Evolutionary conservation across 495 filamentous ascomycete species (phyloP), one percentile per base, ranked within the genome.

Genomic region (Barbatosphaeria neglecta): DNA sequence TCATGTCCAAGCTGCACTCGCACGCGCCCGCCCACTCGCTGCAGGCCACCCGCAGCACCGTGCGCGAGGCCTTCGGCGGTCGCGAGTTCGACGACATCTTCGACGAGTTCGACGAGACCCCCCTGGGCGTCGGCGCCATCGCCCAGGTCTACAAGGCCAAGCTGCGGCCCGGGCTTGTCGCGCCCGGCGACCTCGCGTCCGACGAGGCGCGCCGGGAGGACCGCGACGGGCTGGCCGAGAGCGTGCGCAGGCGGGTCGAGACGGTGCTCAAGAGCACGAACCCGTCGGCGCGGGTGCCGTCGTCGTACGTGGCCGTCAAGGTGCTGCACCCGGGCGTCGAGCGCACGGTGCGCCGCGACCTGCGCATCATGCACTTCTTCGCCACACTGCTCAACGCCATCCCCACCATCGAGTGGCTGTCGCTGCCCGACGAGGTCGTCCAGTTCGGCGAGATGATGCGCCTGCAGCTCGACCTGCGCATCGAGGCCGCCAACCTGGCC

Each of bases 371-470:
- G 90, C 70, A 68, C 16, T 90, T 95, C 68, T 96, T 99, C 58
- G 93, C 93, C 33, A 70, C 81, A 0, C 54, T 86, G 18, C 77
- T 97, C 46, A 93, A 97, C 61, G 69, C 75, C 6, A 85, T 97
- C 41, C 93, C 93, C 2, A 96, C 90, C 0, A 90, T 99, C 60
- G 85, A 99, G 58, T 99, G 93, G 93, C 72, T 99, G 16, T 95
- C 90, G 2, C 79, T 99, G 27, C 93, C 93, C 1, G 89, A 95
- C 54, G 93, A 99, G 60, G 93, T 95, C 22, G 60, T 70, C 17
- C 89, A 95, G 58, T 99, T 99, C 54, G 90, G 88, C 10, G 83
- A 90, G 57, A 99, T 99, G 93, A 99, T 99, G 93, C 82, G 83
- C 53, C 69, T 97, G 17, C 93, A 99, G 50, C 71, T 99, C 13